These are phyloP conservation scores for Entomortierella parvispora DNA, from an alignment of 192 early-diverging fungal species.

Conservation along the genomic window DNA sequence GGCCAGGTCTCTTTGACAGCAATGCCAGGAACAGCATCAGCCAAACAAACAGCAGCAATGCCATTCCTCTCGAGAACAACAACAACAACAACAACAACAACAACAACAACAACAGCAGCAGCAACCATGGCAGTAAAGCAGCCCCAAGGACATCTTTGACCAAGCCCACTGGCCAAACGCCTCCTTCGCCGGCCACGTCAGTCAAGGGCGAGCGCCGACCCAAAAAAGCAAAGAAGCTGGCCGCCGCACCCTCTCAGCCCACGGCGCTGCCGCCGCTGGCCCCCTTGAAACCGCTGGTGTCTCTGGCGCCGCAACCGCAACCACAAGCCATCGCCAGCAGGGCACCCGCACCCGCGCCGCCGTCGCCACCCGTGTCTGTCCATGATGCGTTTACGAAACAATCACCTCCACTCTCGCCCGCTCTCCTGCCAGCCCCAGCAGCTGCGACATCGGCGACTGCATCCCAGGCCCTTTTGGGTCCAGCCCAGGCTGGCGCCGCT, in stretches of 20 bases:
- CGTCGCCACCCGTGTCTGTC: constrained; percentile 26
- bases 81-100: neutral
- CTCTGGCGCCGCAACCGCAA: constrained; percentile 25
- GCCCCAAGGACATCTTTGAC: too few species aligned
- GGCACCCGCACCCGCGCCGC: constrained; percentile 37
- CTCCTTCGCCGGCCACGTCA: constrained; percentile 32
- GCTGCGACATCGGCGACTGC: neutral
- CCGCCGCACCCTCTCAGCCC: constrained; percentile 9
- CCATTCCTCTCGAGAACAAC: neutral
- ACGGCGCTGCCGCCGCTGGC: constrained; percentile 31
- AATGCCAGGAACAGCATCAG: neutral
- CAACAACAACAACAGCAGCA: neutral
- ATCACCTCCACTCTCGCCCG: constrained; percentile 44
- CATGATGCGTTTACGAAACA: constrained; percentile 27
- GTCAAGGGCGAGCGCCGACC: constrained; percentile 29
- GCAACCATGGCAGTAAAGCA: too few species aligned
- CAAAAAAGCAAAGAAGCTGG: constrained; percentile 42
- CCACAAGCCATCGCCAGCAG: too few species aligned
- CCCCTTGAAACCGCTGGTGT: constrained; percentile 43
- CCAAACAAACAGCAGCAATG: neutral
- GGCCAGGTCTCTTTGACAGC: neutral
- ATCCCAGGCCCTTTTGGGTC: too few species aligned
- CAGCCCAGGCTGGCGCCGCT: too few species aligned
- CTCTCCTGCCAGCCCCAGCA: constrained; percentile 16
- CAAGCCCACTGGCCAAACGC: neutral